Conservation (phyloP, 495 filamentous ascomycete species). For the Lasiosphaeris hirsuta region DNA sequence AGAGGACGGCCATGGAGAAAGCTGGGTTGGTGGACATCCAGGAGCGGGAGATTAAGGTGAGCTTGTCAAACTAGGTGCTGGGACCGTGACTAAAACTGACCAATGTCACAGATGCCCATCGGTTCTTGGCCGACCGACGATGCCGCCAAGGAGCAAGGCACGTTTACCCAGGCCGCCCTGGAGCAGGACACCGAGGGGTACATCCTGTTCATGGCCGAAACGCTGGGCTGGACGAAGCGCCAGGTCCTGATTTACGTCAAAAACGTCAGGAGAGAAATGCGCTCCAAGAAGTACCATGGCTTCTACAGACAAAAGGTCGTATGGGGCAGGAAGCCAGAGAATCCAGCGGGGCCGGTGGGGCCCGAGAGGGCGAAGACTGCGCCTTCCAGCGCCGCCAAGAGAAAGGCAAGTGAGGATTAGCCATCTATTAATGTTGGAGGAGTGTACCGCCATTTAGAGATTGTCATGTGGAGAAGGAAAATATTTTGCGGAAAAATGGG, state of each 20-base stretch:
- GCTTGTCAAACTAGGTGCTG: neutral
- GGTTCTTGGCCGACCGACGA: slow-evolving; percentile 28
- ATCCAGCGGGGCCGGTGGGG: neutral
- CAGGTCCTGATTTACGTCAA: slow-evolving; percentile 17
- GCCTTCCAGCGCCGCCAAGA: too few species aligned
- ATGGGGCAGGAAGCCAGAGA: slow-evolving; percentile 6
- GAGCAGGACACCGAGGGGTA: slow-evolving; percentile 30
- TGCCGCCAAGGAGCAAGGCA: slow-evolving; percentile 48
- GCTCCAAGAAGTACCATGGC: neutral
- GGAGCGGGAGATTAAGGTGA: slow-evolving; percentile 14
- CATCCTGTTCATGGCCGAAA: slow-evolving; percentile 30
- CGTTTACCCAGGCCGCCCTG: slow-evolving; percentile 19
- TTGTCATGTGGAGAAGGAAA: too few species aligned
- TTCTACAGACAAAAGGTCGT: slow-evolving; percentile 3
- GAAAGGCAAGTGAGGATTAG: too few species aligned
- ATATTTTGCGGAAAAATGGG: too few species aligned
- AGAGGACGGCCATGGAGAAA: slow-evolving; percentile 38
- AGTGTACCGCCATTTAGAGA: too few species aligned
- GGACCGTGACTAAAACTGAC: neutral
- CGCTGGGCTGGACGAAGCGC: slow-evolving; percentile 24
- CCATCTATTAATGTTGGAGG: too few species aligned
- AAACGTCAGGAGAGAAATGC: neutral
- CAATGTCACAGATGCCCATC: neutral
- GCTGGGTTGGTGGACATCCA: slow-evolving; percentile 46
- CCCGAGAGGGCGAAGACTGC: too few species aligned